Conservation (phyloP, 352 stramenopile species). For the Albugo laibachii region DNA sequence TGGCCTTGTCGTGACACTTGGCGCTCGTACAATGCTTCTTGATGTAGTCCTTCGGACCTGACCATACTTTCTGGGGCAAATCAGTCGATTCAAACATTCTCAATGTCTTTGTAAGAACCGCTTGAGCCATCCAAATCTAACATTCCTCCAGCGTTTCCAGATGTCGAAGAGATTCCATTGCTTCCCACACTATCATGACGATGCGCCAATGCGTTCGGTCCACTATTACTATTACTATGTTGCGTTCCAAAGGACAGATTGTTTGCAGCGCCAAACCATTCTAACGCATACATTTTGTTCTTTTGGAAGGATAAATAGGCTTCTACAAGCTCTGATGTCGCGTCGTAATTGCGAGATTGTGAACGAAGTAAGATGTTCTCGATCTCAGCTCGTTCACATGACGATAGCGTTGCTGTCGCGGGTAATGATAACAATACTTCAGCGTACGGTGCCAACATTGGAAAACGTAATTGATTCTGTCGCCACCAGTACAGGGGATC, state of each 20-base stretch:
- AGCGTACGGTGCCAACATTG: conserved; percentile 47
- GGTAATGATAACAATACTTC: conserved; percentile 55
- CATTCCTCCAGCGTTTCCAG: too few species aligned
- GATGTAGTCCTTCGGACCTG: too few species aligned
- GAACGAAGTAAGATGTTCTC: conserved; percentile 17
- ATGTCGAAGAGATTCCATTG: too few species aligned
- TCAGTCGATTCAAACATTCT: too few species aligned
- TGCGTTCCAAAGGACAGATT: not conserved
- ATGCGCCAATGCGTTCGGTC: not conserved
- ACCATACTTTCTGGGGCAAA: too few species aligned
- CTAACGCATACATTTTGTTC: conserved; percentile 51
- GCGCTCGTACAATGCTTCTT: too few species aligned
- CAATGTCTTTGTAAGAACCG: too few species aligned
- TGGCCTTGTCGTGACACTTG: too few species aligned
- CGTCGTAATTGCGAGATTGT: conserved; percentile 20
- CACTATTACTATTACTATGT: not conserved
- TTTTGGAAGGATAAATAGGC: conserved; percentile 66
- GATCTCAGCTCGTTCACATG: too few species aligned
- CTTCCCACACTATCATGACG: too few species aligned
- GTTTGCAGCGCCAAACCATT: conserved; percentile 26
- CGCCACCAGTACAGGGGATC: conserved; percentile 65
- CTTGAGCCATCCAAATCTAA: too few species aligned
- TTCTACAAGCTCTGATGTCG: conserved; percentile 31
- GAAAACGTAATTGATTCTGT: conserved; percentile 53
- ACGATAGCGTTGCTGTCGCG: conserved; percentile 17